Base-by-base conservation (phyloP, 2,329 filamentous ascomycete genomes). In the Trichoderma brevicompactum region DNA sequence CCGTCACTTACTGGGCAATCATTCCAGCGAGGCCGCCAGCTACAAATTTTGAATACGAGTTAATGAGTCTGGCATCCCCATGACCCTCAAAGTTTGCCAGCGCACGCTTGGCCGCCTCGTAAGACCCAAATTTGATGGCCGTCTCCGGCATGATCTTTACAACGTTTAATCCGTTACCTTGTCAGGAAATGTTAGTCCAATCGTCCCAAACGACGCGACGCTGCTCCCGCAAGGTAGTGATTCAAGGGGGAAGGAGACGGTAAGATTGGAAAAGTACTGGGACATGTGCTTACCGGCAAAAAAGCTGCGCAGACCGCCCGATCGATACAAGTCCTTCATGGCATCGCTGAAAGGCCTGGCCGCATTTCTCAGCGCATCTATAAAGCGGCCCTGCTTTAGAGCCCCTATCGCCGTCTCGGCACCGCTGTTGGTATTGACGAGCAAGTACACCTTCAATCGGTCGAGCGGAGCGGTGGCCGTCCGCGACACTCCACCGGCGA, bases 101-200 rank as follows among this genome's bases (percentile, higher is more conserved):
- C 4, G 90, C 87, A 68, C 92, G 89, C 82, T 98, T 99, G 8
- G 93, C 90, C 59, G 92, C 93, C 86, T 99, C 95, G 74, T 97
- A 99, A 19, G 94, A 94, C 67, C 95, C 95, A 76, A 99, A 99
- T 78, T 97, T 96, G 75, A 99, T 97, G 32, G 95, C 94, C 34
- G 94, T 97, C 80, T 99, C 95, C 0, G 95, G 95, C 92, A 98
- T 97, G 67, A 99, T 95, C 78, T 99, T 99, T 73, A 97, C 78
- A 2, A 99, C 93, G 72, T 99, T 99, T 71, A 99, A 82, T 3
- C 95, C 95, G 74, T 99, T 99, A 43, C 95, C 94, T 96, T 71
- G 38, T 40, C 28, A 49, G 23, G 7, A 10, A 41, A 8, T 8
- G 48, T 59, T 10, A 49, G 48, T 32, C 41, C 15, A 28, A 4